phyloP scores from a whole-genome alignment of 1,139 yeast species.

The Magnusiomyces ingens region DNA sequence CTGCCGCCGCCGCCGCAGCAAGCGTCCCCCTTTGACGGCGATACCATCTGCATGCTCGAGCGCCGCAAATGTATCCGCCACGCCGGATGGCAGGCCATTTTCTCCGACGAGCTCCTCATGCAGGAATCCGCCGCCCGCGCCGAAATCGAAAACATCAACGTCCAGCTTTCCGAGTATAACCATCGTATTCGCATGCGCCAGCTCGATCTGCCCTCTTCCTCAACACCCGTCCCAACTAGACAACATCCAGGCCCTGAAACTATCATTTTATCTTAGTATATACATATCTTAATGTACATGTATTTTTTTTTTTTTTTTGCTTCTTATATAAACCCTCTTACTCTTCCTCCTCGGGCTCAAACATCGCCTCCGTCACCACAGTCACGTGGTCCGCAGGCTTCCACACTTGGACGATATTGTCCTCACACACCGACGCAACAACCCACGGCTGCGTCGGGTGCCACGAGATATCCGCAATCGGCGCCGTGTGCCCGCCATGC shows the following conservation, averaged over 20 bases:
- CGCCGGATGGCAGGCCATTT: constrained; percentile 57
- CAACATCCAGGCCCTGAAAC: too few relatives aligned
- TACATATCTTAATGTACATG: too few relatives aligned
- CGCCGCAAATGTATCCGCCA: constrained; percentile 62
- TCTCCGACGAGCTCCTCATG: constrained; percentile 38
- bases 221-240: too few relatives aligned
- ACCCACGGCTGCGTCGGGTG: constrained; percentile 72
- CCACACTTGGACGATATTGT: constrained; percentile 85
- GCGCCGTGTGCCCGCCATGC: constrained; percentile 88
- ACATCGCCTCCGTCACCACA: constrained; percentile 32
- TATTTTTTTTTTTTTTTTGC: too few relatives aligned
- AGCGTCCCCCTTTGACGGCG: constrained; percentile 19
- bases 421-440: constrained; percentile 76
- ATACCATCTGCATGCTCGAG: constrained; percentile 49
- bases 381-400: constrained; percentile 38
- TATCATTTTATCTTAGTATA: too few relatives aligned
- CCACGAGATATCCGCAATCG: constrained; percentile 86
- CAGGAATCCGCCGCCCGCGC: constrained; percentile 35
- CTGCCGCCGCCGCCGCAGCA: too few relatives aligned
- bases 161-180: constrained; percentile 12
- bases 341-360: constrained; percentile 28
- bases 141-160: constrained; percentile 25
- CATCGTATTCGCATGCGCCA: neutral
- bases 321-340: constrained; percentile 7
- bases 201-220: too few relatives aligned